phyloP scores from a whole-genome alignment of 2,329 filamentous ascomycete genomes.

The Aspergillus thermomutatus region DNA sequence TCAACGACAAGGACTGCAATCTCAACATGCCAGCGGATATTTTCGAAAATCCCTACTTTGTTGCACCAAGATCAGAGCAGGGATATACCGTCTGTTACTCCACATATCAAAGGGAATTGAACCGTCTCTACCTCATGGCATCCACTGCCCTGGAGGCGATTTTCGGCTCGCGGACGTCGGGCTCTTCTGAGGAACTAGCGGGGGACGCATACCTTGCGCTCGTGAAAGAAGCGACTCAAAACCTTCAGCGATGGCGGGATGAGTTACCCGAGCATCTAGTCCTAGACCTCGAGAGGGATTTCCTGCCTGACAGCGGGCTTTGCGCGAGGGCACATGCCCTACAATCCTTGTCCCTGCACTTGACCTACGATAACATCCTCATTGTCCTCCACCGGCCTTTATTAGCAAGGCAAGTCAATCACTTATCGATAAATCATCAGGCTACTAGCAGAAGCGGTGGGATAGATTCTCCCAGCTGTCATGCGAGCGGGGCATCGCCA shows the following conservation, averaged over 20 bases:
- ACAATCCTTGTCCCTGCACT: conserved; percentile 42
- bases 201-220: conserved; percentile 17
- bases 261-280: conserved; percentile 15
- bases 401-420: conserved; percentile 34
- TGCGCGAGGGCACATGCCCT: conserved; percentile 22
- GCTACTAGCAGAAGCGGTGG: conserved; percentile 1
- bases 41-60: conserved; percentile 30
- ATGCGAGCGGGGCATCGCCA: neutral
- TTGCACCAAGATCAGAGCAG: neutral
- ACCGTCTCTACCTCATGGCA: conserved; percentile 22
- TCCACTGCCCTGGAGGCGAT: conserved; percentile 21
- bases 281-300: conserved; percentile 17
- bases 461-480: neutral
- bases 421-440: conserved; percentile 17
- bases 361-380: conserved; percentile 44
- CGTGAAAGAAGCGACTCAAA: conserved; percentile 16
- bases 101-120: conserved; percentile 22
- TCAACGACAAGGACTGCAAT: conserved; percentile 42
- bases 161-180: conserved; percentile 22
- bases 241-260: conserved; percentile 16
- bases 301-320: conserved; percentile 3
- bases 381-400: conserved; percentile 45
- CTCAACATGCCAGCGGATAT: conserved; percentile 33
- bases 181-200: conserved; percentile 14
- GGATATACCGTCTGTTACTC: conserved; percentile 17